Percentiles rank a stretch among this genome's conserved stretches.
Evolutionary conservation across 805 yeast genomes (phyloP).

Genomic region (Teunomyces kruisii): DNA sequence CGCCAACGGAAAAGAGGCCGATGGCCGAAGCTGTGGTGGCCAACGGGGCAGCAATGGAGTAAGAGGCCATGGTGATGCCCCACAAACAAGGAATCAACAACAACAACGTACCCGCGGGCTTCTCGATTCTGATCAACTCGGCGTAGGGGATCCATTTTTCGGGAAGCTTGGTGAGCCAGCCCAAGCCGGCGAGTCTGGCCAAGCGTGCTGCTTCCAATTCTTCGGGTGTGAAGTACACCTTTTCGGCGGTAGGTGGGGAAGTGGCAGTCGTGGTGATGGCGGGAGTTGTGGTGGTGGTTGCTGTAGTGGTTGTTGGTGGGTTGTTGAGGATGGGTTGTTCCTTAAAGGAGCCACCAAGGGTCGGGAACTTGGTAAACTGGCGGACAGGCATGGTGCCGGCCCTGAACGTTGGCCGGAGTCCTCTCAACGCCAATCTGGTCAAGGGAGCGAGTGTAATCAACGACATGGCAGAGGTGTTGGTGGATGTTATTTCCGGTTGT

Average conservation of each 20-base stretch:
- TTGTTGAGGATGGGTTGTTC: constrained; percentile 3
- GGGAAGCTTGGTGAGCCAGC: constrained; percentile 64
- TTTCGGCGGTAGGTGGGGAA: background rate
- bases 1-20: constrained; percentile 76
- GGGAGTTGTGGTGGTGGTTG: background rate
- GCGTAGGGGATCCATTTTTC: constrained; percentile 82
- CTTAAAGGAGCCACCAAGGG: background rate
- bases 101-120: constrained; percentile 93
- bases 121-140: constrained; percentile 85
- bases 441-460: background rate
- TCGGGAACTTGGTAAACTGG: background rate
- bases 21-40: constrained; percentile 60
- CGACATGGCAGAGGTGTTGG: background rate
- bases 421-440: background rate
- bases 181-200: constrained; percentile 45
- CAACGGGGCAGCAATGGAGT: constrained; percentile 66
- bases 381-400: background rate
- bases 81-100: constrained; percentile 84
- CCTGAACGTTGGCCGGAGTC: background rate
- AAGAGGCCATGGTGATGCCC: constrained; percentile 92
- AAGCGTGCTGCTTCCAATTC: constrained; percentile 52
- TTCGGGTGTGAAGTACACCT: constrained; percentile 29
- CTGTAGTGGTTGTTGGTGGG: background rate
- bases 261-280: background rate
- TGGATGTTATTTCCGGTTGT: background rate